These are phyloP conservation scores for Crithidia thermophila DNA, from an alignment of 208 protist species.

Conservation along the genomic window DNA sequence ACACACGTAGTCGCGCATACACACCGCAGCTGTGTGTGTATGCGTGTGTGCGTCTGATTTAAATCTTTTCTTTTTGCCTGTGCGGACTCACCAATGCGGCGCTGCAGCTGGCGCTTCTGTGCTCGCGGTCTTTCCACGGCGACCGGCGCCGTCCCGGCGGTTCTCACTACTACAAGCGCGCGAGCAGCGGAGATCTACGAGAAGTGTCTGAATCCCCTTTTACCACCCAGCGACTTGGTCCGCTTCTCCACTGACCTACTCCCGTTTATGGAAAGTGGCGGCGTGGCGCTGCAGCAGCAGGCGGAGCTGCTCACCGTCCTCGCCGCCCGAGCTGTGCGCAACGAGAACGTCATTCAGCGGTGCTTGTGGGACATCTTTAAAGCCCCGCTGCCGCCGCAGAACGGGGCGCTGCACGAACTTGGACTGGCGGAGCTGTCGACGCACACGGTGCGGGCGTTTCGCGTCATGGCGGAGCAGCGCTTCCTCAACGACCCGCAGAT, in stretches of 20 bases:
- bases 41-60: neutral
- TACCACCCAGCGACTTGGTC: slow-evolving; percentile 19
- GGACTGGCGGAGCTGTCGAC: slow-evolving; percentile 30
- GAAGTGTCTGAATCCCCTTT: slow-evolving; percentile 14
- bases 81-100: slow-evolving; percentile 3
- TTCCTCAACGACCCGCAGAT: slow-evolving; percentile 73
- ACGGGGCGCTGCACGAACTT: neutral
- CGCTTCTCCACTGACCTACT: slow-evolving; percentile 15
- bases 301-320: slow-evolving; percentile 29
- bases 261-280: slow-evolving; percentile 14
- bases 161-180: neutral
- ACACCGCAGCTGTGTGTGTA: too few species aligned
- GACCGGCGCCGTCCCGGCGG: neutral
- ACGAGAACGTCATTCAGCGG: slow-evolving; percentile 60
- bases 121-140: neutral
- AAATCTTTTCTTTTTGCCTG: neutral
- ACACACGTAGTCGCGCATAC: too few species aligned
- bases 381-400: slow-evolving; percentile 9
- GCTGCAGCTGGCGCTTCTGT: slow-evolving; percentile 1
- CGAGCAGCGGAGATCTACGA: slow-evolving; percentile 4
- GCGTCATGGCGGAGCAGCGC: slow-evolving; percentile 44
- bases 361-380: slow-evolving; percentile 80
- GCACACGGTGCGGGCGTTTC: slow-evolving; percentile 57
- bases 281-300: slow-evolving; percentile 20
- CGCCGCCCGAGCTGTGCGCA: slow-evolving; percentile 46